Evolutionary conservation across 2,329 filamentous ascomycete genomes (phyloP).

Genomic region (Ophiostoma montium): DNA sequence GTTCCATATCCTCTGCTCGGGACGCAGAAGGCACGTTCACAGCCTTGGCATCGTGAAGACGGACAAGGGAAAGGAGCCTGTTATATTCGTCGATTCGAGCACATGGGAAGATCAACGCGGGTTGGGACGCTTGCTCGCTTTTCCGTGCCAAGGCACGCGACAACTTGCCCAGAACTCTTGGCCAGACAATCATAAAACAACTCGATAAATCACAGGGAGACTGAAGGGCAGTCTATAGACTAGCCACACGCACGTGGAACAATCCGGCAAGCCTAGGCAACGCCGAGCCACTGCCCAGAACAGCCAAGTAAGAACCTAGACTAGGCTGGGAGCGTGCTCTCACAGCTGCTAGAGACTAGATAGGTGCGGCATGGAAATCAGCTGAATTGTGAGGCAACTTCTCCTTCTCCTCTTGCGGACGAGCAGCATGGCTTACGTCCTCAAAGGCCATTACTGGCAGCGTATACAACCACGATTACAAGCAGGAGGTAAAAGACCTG

Average conservation of each 20-base stretch:
- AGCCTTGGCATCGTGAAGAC: background rate
- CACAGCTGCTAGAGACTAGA: background rate
- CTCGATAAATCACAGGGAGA: background rate
- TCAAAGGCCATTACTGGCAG: no score
- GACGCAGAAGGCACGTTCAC: background rate
- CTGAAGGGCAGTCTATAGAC: background rate
- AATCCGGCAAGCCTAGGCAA: background rate
- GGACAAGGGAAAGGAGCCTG: background rate
- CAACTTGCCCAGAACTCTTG: background rate
- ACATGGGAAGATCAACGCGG: background rate
- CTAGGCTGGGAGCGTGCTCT: background rate
- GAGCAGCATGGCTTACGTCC: no score
- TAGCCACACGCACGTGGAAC: background rate
- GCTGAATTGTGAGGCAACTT: no score
- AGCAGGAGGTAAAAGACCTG: no score
- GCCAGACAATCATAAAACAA: no score
- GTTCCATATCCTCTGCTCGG: background rate
- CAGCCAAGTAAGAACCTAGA: background rate
- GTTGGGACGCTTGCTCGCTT: background rate
- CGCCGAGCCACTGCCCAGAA: background rate
- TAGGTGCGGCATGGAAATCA: no score
- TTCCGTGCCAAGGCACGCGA: background rate
- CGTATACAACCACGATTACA: no score
- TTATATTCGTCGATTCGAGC: conserved; percentile 2
- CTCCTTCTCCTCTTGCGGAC: no score